Evolutionary conservation across 192 early-diverging fungal genomes (phyloP).

Genomic region (Endogone sp.): DNA sequence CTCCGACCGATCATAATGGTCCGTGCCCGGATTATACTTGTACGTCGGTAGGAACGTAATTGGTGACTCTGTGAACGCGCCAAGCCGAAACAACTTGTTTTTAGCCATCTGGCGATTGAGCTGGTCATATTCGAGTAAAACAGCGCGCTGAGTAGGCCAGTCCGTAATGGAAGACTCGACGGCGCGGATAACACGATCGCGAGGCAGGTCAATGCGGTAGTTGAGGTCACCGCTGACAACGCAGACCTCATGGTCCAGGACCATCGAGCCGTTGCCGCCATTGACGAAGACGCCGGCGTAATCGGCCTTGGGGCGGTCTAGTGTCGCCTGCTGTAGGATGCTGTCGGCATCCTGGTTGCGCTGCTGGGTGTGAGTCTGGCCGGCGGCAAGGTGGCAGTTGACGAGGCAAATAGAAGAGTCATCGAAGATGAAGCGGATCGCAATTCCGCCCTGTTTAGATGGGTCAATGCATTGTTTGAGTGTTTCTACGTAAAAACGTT

Average conservation of each 20-base stretch:
- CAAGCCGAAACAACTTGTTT: constrained; percentile 67
- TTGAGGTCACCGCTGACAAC: constrained; percentile 94
- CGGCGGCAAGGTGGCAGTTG: constrained; percentile 84
- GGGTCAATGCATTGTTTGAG: no score
- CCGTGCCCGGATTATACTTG: constrained; percentile 89
- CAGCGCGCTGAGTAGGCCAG: constrained; percentile 50
- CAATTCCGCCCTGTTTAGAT: constrained; percentile 67
- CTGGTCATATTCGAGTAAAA: constrained; percentile 64
- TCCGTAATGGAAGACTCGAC: constrained; percentile 8
- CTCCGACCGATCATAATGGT: constrained; percentile 87
- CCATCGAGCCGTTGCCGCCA: constrained; percentile 86
- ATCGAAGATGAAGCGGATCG: constrained; percentile 68
- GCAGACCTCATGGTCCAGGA: constrained; percentile 72
- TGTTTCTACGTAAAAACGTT: constrained; percentile 1
- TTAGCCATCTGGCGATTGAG: constrained; percentile 34
- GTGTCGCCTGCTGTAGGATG: constrained; percentile 50
- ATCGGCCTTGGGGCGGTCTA: constrained; percentile 12
- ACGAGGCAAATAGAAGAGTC: constrained; percentile 82
- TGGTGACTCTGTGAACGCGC: constrained; percentile 71
- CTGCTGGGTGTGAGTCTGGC: constrained; percentile 66
- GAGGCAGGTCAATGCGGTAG: constrained; percentile 79
- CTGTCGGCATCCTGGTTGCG: constrained; percentile 72
- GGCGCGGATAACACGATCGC: constrained; percentile 61
- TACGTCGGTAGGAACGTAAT: constrained; percentile 91
- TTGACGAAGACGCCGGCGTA: constrained; percentile 52